A percentile compares a stretch with the other conserved stretches of the same genome.
phyloP scores from a whole-genome alignment of 2,329 filamentous ascomycete species.

The Piedraia hortae region DNA sequence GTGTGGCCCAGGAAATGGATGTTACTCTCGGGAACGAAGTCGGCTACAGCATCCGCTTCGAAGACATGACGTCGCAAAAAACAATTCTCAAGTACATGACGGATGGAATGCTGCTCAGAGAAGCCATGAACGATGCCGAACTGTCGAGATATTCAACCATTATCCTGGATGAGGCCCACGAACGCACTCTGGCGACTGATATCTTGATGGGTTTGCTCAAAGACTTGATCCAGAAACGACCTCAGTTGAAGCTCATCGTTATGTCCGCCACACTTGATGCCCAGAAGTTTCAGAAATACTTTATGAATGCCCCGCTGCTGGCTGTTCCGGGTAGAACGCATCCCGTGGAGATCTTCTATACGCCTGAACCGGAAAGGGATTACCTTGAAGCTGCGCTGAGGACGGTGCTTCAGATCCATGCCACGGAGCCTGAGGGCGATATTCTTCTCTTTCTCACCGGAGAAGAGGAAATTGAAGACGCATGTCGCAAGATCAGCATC shows the following conservation, averaged over 20 bases:
- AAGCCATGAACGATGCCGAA: slow-evolving; percentile 87
- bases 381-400: slow-evolving; percentile 88
- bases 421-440: slow-evolving; percentile 73
- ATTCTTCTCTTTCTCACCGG: slow-evolving; percentile 86
- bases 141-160: slow-evolving; percentile 87
- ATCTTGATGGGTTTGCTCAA: slow-evolving; percentile 93
- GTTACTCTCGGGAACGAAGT: slow-evolving; percentile 81
- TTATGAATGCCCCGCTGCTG: slow-evolving; percentile 75
- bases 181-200: slow-evolving; percentile 87
- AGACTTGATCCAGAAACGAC: slow-evolving; percentile 52
- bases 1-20: slow-evolving; percentile 92
- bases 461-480: slow-evolving; percentile 96
- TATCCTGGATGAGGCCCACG: slow-evolving; percentile 95
- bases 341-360: slow-evolving; percentile 96
- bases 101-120: slow-evolving; percentile 88
- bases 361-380: slow-evolving; percentile 79
- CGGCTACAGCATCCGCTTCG: slow-evolving; percentile 96
- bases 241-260: slow-evolving; percentile 92
- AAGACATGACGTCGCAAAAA: slow-evolving; percentile 68
- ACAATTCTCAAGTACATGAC: slow-evolving; percentile 99
- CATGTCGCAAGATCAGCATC: slow-evolving; percentile 66
- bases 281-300: slow-evolving; percentile 93
- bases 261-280: slow-evolving; percentile 96
- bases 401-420: slow-evolving; percentile 90
- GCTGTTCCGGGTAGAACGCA: slow-evolving; percentile 87